A percentile compares a stretch with the other conserved stretches of the same genome.
Conservation (phyloP, 2,329 filamentous ascomycete species). For the Dendrostoma leiphaemia region DNA sequence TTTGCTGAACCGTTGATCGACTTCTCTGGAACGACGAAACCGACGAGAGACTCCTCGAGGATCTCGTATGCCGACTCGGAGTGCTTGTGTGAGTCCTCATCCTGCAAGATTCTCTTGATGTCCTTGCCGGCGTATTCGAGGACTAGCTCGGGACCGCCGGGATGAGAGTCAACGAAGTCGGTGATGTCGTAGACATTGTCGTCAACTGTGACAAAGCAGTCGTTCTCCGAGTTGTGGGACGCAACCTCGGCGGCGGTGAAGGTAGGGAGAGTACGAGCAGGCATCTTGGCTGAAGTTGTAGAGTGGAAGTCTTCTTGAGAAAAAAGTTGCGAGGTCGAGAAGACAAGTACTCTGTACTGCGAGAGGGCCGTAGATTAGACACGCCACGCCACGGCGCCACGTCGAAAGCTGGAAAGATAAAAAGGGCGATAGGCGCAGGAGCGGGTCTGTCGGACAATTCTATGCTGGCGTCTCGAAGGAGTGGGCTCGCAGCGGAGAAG, state of each 20-base stretch:
- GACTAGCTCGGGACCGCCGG: slow-evolving; percentile 84
- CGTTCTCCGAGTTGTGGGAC: slow-evolving; percentile 73
- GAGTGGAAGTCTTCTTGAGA: not conserved
- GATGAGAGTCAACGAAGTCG: slow-evolving; percentile 84
- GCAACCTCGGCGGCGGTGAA: slow-evolving; percentile 79
- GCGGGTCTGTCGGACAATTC: not conserved
- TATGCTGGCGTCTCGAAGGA: not conserved
- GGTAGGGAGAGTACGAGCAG: slow-evolving; percentile 76
- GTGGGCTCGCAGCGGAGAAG: not conserved
- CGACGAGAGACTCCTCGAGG: slow-evolving; percentile 81
- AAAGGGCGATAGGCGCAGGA: slow-evolving; percentile 3
- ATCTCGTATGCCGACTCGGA: slow-evolving; percentile 95
- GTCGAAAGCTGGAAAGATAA: not conserved
- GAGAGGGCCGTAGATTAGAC: too few species aligned
- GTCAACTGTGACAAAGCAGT: slow-evolving; percentile 90
- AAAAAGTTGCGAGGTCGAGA: not conserved
- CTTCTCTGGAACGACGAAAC: slow-evolving; percentile 68
- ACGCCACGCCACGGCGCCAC: slow-evolving; percentile 9
- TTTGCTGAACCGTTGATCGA: slow-evolving; percentile 42
- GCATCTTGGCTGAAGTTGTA: slow-evolving; percentile 52
- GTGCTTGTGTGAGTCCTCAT: slow-evolving; percentile 79
- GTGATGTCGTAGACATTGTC: slow-evolving; percentile 94
- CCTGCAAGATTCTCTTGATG: slow-evolving; percentile 76
- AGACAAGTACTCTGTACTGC: too few species aligned
- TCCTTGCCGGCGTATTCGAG: slow-evolving; percentile 90